phyloP scores from a whole-genome alignment of 2,329 filamentous ascomycete genomes.

The Chrysoporthe austroafricana region DNA sequence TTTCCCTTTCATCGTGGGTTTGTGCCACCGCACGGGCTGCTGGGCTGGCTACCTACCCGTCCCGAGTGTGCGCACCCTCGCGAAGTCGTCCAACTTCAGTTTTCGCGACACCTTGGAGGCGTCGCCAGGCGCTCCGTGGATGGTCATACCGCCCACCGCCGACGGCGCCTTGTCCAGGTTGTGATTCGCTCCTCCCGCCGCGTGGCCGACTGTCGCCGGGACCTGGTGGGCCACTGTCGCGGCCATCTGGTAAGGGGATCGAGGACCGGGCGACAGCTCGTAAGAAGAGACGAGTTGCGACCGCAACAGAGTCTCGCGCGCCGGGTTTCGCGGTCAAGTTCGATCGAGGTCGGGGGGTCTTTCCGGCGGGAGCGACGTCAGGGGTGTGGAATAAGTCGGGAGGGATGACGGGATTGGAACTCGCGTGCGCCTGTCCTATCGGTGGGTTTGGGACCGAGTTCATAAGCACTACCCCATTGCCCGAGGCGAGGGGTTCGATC shows the following conservation, averaged over 20 bases:
- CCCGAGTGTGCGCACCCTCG: conserved; percentile 74
- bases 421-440: conserved; percentile 8
- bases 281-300: not conserved
- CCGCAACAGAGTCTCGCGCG: not conserved
- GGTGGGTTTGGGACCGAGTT: conserved; percentile 3
- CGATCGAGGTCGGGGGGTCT: not conserved
- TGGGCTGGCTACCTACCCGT: conserved; percentile 62
- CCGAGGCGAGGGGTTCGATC: conserved; percentile 3
- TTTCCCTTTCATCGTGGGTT: not conserved
- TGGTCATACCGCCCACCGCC: conserved; percentile 13
- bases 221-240: conserved; percentile 38
- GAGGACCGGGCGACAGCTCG: not conserved
- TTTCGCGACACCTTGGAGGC: conserved; percentile 35
- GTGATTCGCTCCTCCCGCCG: conserved; percentile 17
- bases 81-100: conserved; percentile 64
- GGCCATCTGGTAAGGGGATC: conserved; percentile 33
- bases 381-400: not conserved
- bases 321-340: not conserved
- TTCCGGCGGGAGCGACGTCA: not conserved
- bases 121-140: conserved; percentile 33
- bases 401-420: no score
- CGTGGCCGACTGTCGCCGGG: conserved; percentile 31
- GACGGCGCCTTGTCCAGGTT: conserved; percentile 22
- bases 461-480: conserved; percentile 7
- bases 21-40: no score